Conservation (phyloP, 148 eudicot species). For the Arctostaphylos glauca region DNA sequence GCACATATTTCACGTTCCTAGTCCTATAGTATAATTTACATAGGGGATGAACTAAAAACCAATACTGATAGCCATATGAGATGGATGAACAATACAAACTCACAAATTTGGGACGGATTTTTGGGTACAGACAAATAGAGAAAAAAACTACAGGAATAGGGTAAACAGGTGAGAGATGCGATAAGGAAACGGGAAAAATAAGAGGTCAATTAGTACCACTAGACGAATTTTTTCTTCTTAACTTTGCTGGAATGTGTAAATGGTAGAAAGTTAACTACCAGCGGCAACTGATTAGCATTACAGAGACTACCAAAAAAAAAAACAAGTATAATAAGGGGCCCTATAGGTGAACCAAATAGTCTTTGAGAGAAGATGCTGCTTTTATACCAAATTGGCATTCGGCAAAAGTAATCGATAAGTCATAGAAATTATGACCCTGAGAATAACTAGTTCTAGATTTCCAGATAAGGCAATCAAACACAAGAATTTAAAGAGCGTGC, state of each 20-base stretch:
- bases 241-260: neutral
- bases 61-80: neutral
- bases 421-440: too few relatives aligned
- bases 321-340: neutral
- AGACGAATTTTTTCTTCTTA: too few relatives aligned
- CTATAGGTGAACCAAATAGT: neutral
- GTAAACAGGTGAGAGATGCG: too few relatives aligned
- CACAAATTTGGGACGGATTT: too few relatives aligned
- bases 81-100: too few relatives aligned
- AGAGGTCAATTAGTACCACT: too few relatives aligned
- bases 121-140: too few relatives aligned
- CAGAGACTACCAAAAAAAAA: neutral
- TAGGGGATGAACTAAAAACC: neutral
- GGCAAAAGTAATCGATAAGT: too few relatives aligned
- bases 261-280: neutral
- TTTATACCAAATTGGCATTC: too few relatives aligned
- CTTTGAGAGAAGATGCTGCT: too few relatives aligned
- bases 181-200: too few relatives aligned
- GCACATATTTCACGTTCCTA: neutral
- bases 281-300: neutral
- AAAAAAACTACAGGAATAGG: too few relatives aligned
- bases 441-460: neutral
- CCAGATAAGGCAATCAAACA: constrained; percentile 4
- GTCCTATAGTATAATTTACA: neutral
- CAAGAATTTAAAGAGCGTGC: neutral